Percentiles rank a stretch among this genome's conserved stretches.
These are phyloP conservation scores for Coemansia sp. DNA, from an alignment of 192 early-diverging fungal species.

Conservation along the genomic window DNA sequence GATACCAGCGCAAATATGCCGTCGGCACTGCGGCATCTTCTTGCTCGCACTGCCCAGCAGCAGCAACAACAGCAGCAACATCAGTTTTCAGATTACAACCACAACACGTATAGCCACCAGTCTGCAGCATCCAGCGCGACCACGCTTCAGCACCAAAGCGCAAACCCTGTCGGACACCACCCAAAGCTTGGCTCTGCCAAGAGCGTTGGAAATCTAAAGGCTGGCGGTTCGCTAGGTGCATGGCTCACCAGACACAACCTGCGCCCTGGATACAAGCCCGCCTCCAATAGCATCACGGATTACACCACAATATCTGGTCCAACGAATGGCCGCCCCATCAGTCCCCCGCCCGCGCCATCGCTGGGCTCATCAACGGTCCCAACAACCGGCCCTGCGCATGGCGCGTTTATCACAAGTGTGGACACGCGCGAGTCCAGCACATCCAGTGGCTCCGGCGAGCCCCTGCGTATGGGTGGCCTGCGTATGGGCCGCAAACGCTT, in stretches of 20 bases:
- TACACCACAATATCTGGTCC: constrained; percentile 1
- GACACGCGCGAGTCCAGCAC: constrained; percentile 36
- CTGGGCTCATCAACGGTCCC: background rate
- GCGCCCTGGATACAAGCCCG: constrained; percentile 20
- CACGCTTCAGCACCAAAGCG: constrained; percentile 24
- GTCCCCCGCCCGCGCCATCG: background rate
- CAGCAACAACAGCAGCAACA: constrained; percentile 18
- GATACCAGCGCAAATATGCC: constrained; percentile 32
- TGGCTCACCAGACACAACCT: constrained; percentile 51
- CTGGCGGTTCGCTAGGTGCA: constrained; percentile 42
- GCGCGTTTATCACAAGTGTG: constrained; percentile 47
- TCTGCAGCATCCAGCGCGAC: constrained; percentile 41
- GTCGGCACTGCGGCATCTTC: constrained; percentile 41
- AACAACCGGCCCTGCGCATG: constrained; percentile 8
- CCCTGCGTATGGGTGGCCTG: constrained; percentile 40
- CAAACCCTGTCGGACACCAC: constrained; percentile 5
- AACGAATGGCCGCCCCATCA: constrained; percentile 5
- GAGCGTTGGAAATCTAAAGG: constrained; percentile 42
- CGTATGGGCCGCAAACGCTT: constrained; percentile 51
- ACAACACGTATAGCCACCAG: constrained; percentile 24
- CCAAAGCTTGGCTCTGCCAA: constrained; percentile 30
- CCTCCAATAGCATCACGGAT: background rate
- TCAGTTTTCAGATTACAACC: constrained; percentile 12
- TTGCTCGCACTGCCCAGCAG: constrained; percentile 27
- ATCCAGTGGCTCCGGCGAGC: constrained; percentile 14